phyloP scores from a whole-genome alignment of 2,329 filamentous ascomycete genomes.

The Diplodia sapinea region DNA sequence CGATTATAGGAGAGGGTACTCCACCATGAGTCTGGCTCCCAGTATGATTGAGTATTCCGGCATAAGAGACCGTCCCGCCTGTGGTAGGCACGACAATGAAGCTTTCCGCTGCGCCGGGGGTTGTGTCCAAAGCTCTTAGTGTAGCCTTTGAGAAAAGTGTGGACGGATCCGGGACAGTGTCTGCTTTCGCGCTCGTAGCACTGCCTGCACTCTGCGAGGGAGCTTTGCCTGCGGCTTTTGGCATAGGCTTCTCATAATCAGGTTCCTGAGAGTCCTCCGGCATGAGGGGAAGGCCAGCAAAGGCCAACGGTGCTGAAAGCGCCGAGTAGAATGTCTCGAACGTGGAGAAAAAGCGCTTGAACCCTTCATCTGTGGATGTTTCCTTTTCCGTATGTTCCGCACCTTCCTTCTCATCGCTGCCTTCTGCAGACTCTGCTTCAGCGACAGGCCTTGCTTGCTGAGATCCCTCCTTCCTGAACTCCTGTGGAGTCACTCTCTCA shows the following conservation, averaged over 20 bases:
- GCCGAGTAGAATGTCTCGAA: conserved; percentile 89
- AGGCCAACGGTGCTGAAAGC: conserved; percentile 87
- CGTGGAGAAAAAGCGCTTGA: conserved; percentile 88
- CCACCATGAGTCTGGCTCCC: conserved; percentile 41
- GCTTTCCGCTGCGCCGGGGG: conserved; percentile 53
- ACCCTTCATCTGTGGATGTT: conserved; percentile 70
- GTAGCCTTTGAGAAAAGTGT: conserved; percentile 86
- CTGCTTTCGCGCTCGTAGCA: conserved; percentile 53
- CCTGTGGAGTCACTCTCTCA: conserved; percentile 36
- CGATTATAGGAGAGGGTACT: conserved; percentile 49
- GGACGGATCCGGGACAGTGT: conserved; percentile 69
- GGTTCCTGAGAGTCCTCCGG: conserved; percentile 36
- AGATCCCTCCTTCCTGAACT: conserved; percentile 23
- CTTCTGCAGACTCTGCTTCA: conserved; percentile 7
- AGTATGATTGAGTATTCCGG: conserved; percentile 71
- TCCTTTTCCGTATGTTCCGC: conserved; percentile 34
- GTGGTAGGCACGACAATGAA: conserved; percentile 96
- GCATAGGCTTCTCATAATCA: conserved; percentile 32
- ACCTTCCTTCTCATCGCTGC: conserved; percentile 10
- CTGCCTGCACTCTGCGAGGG: conserved; percentile 54
- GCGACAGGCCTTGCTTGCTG: conserved; percentile 5
- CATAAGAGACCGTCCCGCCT: conserved; percentile 90
- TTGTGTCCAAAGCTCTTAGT: conserved; percentile 73
- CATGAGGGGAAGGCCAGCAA: conserved; percentile 82
- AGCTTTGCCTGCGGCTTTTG: conserved; percentile 43